These are phyloP conservation scores for Aspergillus sp. DNA, from an alignment of 2,329 filamentous ascomycete genomes.

Conservation along the genomic window DNA sequence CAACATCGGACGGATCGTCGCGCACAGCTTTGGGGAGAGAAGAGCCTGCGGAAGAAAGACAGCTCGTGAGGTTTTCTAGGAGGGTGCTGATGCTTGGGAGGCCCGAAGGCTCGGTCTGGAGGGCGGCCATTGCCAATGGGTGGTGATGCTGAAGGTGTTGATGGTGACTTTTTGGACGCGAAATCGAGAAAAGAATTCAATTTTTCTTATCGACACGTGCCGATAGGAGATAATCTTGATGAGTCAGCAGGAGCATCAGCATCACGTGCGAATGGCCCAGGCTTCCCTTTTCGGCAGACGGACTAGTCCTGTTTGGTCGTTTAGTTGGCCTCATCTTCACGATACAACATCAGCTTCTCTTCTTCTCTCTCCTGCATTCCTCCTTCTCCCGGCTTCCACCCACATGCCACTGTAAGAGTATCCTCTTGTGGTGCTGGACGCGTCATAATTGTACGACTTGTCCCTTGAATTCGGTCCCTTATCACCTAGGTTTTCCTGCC, in stretches of 20 bases:
- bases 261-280: constrained; percentile 16
- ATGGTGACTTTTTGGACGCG: constrained; percentile 1
- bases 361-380: neutral
- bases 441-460: neutral
- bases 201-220: constrained; percentile 28
- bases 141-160: neutral
- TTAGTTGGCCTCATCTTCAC: neutral
- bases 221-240: neutral
- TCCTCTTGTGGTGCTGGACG: neutral
- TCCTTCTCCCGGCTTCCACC: neutral
- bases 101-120: constrained; percentile 19
- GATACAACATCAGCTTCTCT: neutral
- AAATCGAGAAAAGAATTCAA: constrained; percentile 10
- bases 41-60: constrained; percentile 32
- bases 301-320: neutral
- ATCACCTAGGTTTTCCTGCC: too few relatives aligned
- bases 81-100: constrained; percentile 27
- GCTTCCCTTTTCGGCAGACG: neutral
- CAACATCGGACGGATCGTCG: constrained; percentile 56
- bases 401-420: neutral
- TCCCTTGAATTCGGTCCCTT: neutral
- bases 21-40: constrained; percentile 34
- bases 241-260: neutral
- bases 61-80: constrained; percentile 35
- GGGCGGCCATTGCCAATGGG: constrained; percentile 26